Evolutionary conservation across 1,284 basidiomycete species (phyloP).

Genomic region (Xerocomus minutiporus): DNA sequence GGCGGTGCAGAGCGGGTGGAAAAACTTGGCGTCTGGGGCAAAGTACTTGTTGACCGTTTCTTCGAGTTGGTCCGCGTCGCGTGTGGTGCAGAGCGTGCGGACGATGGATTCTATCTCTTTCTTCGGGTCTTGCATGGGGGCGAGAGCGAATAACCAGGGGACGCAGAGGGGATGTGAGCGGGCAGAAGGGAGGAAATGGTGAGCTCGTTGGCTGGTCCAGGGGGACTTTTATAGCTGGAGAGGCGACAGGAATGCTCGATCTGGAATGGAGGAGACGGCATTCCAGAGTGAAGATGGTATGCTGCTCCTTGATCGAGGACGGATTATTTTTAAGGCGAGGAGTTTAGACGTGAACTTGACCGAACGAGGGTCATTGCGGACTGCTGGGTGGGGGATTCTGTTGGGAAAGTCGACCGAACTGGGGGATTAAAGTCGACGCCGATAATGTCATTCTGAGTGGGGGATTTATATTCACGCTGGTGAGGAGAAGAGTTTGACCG

Average conservation of each 20-base stretch:
- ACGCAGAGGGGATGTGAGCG: constrained; percentile 7
- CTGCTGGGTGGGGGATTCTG: too few relatives aligned
- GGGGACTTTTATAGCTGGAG: constrained; percentile 19
- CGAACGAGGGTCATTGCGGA: too few relatives aligned
- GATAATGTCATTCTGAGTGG: not conserved
- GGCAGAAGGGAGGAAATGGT: constrained; percentile 10
- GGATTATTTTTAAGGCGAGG: too few relatives aligned
- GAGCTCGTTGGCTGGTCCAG: not conserved
- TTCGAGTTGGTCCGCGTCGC: too few relatives aligned
- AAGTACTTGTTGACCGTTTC: too few relatives aligned
- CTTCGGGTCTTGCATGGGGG: too few relatives aligned
- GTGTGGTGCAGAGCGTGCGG: too few relatives aligned
- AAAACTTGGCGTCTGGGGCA: too few relatives aligned
- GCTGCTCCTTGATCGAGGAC: too few relatives aligned
- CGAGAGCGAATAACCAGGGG: too few relatives aligned
- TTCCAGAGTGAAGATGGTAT: constrained; percentile 3
- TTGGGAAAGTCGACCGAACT: not conserved
- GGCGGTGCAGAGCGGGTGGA: constrained; percentile 15
- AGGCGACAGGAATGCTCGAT: not conserved
- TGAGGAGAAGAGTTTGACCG: not conserved
- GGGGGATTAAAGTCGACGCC: not conserved
- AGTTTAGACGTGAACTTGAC: too few relatives aligned
- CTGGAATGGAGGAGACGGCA: not conserved
- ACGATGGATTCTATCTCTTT: too few relatives aligned
- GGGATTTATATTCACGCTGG: not conserved